A percentile compares a stretch with the other conserved stretches of the same genome.
Conservation (phyloP, 2,329 filamentous ascomycete genomes). For the Fusarium sp. region DNA sequence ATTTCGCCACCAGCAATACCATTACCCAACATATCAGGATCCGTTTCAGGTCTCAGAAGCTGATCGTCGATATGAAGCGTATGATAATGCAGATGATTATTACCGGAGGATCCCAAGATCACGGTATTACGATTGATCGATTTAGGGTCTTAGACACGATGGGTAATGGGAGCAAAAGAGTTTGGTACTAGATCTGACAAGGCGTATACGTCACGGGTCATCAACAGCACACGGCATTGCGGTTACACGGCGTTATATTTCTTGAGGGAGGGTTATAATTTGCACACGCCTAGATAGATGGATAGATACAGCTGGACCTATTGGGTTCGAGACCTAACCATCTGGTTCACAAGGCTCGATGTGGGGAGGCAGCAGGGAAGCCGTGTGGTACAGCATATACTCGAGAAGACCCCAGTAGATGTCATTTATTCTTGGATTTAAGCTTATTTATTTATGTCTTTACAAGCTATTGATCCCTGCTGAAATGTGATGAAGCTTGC, state of each 20-base stretch:
- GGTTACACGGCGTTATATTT: neutral
- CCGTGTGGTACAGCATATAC: neutral
- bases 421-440: neutral
- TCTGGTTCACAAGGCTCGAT: neutral
- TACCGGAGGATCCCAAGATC: neutral
- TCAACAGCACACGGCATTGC: neutral
- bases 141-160: neutral
- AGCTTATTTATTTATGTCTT: neutral
- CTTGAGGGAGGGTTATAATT: neutral
- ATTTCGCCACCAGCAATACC: neutral
- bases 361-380: neutral
- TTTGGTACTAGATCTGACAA: neutral
- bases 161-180: neutral
- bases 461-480: neutral
- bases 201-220: too few relatives aligned
- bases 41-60: neutral
- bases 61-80: neutral
- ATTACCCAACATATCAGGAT: neutral
- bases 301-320: neutral
- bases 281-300: neutral
- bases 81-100: neutral
- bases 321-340: neutral
- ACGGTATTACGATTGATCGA: neutral
- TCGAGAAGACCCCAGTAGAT: neutral
- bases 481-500: neutral